Conservation (phyloP, 2,329 filamentous ascomycete genomes). For the Aplosporella prunicola region DNA sequence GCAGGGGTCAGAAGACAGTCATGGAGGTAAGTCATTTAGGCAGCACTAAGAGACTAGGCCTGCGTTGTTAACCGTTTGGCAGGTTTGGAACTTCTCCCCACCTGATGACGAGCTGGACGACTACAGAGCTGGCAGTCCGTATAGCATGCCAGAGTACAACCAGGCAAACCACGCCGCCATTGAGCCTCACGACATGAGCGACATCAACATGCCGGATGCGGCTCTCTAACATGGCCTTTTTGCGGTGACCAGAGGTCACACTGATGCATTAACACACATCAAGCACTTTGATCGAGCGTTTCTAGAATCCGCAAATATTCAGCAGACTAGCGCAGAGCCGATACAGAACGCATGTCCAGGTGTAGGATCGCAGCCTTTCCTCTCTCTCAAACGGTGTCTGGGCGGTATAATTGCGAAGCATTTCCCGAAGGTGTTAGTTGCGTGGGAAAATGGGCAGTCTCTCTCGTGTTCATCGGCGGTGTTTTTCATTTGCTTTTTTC, state of each 20-base stretch:
- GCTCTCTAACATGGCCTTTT: too few species aligned
- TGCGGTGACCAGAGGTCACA: too few species aligned
- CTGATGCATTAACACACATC: too few species aligned
- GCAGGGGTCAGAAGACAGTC: conserved; percentile 73
- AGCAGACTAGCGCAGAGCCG: too few species aligned
- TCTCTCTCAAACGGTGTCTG: too few species aligned
- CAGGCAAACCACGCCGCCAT: not conserved
- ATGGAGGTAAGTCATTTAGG: conserved; percentile 70
- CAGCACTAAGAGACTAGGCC: too few species aligned
- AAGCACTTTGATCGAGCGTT: too few species aligned
- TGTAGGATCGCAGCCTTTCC: too few species aligned
- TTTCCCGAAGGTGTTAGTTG: too few species aligned
- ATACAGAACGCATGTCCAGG: too few species aligned
- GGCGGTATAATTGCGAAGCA: too few species aligned
- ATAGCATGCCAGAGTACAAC: conserved; percentile 31
- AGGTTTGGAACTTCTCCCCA: conserved; percentile 95
- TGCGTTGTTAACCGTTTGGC: not conserved
- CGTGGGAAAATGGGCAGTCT: conserved; percentile 1
- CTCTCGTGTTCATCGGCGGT: conserved; percentile 4
- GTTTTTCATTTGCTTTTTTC: not conserved
- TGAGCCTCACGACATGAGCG: conserved; percentile 1
- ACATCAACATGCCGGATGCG: conserved; percentile 8
- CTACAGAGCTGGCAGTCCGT: conserved; percentile 31
- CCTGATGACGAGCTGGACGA: conserved; percentile 52
- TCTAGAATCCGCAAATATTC: too few species aligned